Evolutionary conservation across 2,329 filamentous ascomycete genomes (phyloP).

Genomic region (Exophiala aquamarina): DNA sequence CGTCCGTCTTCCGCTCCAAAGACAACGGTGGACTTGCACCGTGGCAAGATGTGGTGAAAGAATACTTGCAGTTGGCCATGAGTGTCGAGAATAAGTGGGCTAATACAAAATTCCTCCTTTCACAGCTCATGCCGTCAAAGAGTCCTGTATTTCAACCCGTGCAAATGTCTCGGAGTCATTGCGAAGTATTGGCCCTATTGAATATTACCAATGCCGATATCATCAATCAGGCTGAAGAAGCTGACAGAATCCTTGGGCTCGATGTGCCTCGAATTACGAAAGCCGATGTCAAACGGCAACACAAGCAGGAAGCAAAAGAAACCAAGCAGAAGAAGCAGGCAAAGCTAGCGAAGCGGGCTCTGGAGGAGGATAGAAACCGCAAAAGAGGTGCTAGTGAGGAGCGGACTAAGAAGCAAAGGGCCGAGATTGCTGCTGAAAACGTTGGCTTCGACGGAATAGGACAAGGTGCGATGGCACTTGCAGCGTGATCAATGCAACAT

Average conservation of each 20-base stretch:
- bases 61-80: conserved; percentile 72
- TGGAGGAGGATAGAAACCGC: conserved; percentile 8
- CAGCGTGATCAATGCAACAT: conserved; percentile 21
- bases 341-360: conserved; percentile 22
- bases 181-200: conserved; percentile 65
- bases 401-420: conserved; percentile 25
- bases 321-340: conserved; percentile 18
- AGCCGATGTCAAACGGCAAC: conserved; percentile 26
- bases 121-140: conserved; percentile 83
- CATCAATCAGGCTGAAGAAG: conserved; percentile 60
- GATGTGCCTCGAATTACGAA: conserved; percentile 41
- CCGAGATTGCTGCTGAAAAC: conserved; percentile 26
- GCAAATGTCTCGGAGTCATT: conserved; percentile 68
- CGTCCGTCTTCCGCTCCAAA: conserved; percentile 75
- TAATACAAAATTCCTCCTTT: conserved; percentile 90
- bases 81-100: conserved; percentile 81
- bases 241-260: conserved; percentile 65
- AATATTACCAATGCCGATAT: conserved; percentile 59
- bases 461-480: conserved; percentile 24
- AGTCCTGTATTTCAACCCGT: conserved; percentile 62
- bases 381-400: conserved; percentile 11
- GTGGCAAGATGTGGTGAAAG: conserved; percentile 75
- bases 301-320: conserved; percentile 25
- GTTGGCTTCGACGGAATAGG: conserved; percentile 27
- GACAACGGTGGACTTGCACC: conserved; percentile 68